Percentiles rank a stretch among this genome's conserved stretches.
These are phyloP conservation scores for Eruca vesicaria DNA, from an alignment of 441 rosid genomes.

Conservation along the genomic window DNA sequence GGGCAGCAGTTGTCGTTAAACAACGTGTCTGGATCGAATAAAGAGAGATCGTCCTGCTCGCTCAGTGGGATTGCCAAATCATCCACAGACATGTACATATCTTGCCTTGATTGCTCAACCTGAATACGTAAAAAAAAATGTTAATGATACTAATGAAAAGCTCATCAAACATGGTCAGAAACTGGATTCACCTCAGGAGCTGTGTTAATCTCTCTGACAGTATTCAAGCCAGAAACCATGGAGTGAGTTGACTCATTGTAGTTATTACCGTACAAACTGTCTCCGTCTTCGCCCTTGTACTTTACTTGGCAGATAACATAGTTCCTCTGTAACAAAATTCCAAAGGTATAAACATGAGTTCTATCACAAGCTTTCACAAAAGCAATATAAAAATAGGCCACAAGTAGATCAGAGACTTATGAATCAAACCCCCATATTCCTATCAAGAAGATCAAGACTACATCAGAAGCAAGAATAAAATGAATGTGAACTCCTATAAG, in stretches of 20 bases:
- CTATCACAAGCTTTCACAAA: no score
- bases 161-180: not conserved
- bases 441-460: no score
- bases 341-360: not conserved
- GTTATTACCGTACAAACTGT: not conserved
- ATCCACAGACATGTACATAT: not conserved
- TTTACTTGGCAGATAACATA: slow-evolving; percentile 18
- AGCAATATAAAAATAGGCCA: no score
- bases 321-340: not conserved
- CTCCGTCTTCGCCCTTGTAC: not conserved
- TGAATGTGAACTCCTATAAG: no score
- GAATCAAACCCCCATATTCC: no score
- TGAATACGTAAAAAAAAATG: not conserved
- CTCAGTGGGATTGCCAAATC: not conserved
- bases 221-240: not conserved
- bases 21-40: not conserved
- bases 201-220: no score
- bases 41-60: not conserved
- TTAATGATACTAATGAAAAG: not conserved
- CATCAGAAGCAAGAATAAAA: no score
- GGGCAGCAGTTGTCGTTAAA: not conserved
- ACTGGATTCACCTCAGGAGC: not conserved
- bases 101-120: not conserved
- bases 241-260: not conserved
- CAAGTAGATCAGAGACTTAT: no score